phyloP scores from a whole-genome alignment of 176 grass and related monocot species.

The Musa acuminata region DNA sequence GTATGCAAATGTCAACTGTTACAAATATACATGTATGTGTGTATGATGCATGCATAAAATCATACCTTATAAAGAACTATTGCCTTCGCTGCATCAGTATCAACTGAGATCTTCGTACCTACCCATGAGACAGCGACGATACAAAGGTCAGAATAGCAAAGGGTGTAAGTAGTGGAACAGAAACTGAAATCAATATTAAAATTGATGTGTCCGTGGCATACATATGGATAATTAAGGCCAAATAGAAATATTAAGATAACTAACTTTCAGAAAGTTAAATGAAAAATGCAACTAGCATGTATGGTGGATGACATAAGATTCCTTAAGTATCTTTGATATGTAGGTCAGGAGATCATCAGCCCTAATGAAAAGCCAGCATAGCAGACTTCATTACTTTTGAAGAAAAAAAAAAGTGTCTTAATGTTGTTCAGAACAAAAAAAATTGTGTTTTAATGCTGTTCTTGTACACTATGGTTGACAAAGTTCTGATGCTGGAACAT shows the following conservation, averaged over 20 bases:
- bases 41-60: background rate
- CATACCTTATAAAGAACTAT: slow-evolving; percentile 92
- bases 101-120: slow-evolving; percentile 38
- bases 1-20: no score
- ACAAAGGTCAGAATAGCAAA: background rate
- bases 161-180: background rate
- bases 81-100: slow-evolving; percentile 64
- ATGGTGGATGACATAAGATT: no score
- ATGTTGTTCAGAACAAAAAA: no score
- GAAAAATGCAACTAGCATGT: no score
- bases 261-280: no score
- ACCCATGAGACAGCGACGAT: slow-evolving; percentile 21
- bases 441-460: background rate
- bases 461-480: no score
- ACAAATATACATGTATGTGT: background rate
- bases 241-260: background rate
- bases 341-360: background rate
- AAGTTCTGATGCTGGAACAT: background rate
- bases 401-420: no score
- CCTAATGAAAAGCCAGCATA: background rate
- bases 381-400: background rate
- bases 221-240: background rate
- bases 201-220: background rate
- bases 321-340: background rate
- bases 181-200: background rate